Evolutionary conservation across 306 rosid species (phyloP).

Genomic region (Hippophae rhamnoides): DNA sequence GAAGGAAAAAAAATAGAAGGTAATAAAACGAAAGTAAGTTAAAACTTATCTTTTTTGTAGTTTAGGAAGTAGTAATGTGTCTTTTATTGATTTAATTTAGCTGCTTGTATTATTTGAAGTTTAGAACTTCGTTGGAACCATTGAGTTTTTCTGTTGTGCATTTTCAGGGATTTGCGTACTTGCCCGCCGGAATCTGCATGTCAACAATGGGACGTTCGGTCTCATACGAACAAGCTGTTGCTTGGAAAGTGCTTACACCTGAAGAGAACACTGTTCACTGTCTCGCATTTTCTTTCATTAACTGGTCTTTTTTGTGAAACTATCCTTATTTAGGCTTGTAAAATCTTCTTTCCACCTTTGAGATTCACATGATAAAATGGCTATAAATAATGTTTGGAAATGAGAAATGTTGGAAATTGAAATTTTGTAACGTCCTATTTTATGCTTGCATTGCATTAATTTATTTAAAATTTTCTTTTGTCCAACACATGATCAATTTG

Average conservation of each 20-base stretch:
- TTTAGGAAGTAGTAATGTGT: too few relatives aligned
- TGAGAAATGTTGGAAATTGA: constrained; percentile 3
- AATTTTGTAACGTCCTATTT: constrained; percentile 36
- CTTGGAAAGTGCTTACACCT: constrained; percentile 80
- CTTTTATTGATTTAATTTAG: too few relatives aligned
- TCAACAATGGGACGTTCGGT: constrained; percentile 86
- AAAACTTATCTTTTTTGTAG: too few relatives aligned
- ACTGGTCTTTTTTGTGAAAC: constrained; percentile 94
- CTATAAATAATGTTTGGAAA: constrained; percentile 1
- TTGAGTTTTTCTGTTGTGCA: background rate
- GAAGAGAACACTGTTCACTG: constrained; percentile 74
- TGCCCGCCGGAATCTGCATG: constrained; percentile 85
- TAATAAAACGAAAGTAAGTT: too few relatives aligned
- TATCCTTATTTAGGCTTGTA: constrained; percentile 6
- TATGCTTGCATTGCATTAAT: constrained; percentile 43
- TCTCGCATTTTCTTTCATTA: constrained; percentile 81
- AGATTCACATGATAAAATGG: background rate
- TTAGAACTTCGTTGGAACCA: background rate
- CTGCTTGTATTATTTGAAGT: too few relatives aligned
- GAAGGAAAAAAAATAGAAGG: too few relatives aligned
- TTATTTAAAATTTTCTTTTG: constrained; percentile 43
- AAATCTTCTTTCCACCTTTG: constrained; percentile 19
- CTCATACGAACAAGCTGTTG: constrained; percentile 82
- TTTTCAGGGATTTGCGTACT: constrained; percentile 62
- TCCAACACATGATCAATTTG: constrained; percentile 5